These are phyloP conservation scores for Pseudocercospora fijiensis DNA, from an alignment of 2,329 filamentous ascomycete genomes.

Conservation along the genomic window DNA sequence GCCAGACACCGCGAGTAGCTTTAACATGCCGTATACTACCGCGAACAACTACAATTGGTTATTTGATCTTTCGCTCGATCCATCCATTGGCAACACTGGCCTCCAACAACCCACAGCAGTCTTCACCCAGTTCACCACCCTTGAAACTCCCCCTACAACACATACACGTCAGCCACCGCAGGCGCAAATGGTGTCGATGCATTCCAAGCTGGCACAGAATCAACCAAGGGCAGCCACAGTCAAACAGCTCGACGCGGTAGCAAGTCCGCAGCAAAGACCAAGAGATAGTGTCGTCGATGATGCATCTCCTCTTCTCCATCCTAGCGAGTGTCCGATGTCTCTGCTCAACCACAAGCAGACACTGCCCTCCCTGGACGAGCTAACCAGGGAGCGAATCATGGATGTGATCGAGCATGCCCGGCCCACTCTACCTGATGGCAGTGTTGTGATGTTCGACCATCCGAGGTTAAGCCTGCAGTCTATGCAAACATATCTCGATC, in stretches of 20 bases:
- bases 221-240: not conserved
- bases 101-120: not conserved
- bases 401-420: slow-evolving; percentile 53
- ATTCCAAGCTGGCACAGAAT: not conserved
- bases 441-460: slow-evolving; percentile 50
- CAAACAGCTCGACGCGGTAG: not conserved
- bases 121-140: not conserved
- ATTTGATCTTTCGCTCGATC: slow-evolving; percentile 49
- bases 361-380: slow-evolving; percentile 36
- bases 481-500: slow-evolving; percentile 57
- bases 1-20: slow-evolving; percentile 62
- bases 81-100: not conserved
- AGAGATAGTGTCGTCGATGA: not conserved
- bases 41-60: slow-evolving; percentile 64
- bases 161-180: not conserved
- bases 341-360: slow-evolving; percentile 8
- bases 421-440: slow-evolving; percentile 51
- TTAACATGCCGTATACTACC: slow-evolving; percentile 65
- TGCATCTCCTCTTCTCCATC: not conserved
- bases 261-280: not conserved
- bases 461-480: slow-evolving; percentile 52
- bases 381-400: slow-evolving; percentile 47
- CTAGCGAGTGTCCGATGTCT: slow-evolving; percentile 12
- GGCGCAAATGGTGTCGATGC: not conserved
- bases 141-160: not conserved